Evolutionary conservation across 257 asterid genomes (phyloP).

Genomic region (Plectranthus barbatus): DNA sequence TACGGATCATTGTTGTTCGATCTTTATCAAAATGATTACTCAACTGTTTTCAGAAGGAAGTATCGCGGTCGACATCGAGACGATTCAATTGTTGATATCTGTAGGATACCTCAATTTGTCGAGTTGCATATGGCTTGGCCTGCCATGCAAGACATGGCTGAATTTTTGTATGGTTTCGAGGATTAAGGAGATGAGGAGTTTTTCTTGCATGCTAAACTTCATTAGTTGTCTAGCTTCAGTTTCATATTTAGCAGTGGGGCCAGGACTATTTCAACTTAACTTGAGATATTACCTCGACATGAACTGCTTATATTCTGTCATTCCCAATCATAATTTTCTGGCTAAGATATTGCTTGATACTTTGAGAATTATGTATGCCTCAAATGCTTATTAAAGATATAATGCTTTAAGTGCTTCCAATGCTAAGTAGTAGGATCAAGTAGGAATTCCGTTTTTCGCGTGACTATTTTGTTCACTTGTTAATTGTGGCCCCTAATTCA

Average conservation of each 20-base stretch:
- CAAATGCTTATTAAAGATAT: neutral
- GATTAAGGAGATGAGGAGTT: neutral
- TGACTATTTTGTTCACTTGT: neutral
- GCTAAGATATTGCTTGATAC: neutral
- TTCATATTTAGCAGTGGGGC: too few species aligned
- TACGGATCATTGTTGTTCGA: neutral
- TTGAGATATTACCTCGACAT: neutral
- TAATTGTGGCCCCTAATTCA: neutral
- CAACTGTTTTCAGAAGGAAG: neutral
- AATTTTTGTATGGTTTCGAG: neutral
- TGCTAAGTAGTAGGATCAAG: constrained; percentile 1
- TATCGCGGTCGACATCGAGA: neutral
- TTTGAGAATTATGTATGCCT: neutral
- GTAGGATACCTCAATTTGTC: neutral
- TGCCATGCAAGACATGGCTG: neutral
- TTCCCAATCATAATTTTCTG: constrained; percentile 1
- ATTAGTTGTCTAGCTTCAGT: neutral
- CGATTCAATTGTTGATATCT: neutral
- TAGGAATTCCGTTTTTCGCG: neutral
- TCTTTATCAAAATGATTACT: neutral
- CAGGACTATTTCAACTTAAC: neutral
- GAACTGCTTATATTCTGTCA: neutral
- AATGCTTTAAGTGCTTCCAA: neutral
- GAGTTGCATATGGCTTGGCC: neutral
- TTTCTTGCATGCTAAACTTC: neutral